A percentile compares a stretch with the other conserved stretches of the same genome.
These are phyloP conservation scores for Ensete glaucum DNA, from an alignment of 176 grass and related monocot genomes.

Conservation along the genomic window DNA sequence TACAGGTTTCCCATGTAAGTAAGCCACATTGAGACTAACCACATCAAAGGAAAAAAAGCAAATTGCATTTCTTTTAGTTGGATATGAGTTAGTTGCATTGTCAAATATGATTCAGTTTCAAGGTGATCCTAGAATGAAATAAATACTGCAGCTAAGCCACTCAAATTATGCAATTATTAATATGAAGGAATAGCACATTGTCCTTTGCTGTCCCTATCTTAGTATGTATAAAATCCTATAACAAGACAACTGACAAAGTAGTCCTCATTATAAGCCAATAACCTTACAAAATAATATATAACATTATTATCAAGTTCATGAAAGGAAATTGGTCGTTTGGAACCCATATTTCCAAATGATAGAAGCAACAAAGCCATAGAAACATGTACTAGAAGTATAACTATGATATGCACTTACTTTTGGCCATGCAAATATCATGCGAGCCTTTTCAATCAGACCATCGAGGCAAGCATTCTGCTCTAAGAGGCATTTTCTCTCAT, in stretches of 20 bases:
- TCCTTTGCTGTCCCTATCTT: neutral
- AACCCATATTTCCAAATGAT: neutral
- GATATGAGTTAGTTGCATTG: too few species aligned
- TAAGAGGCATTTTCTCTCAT: constrained; percentile 74
- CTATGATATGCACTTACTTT: constrained; percentile 46
- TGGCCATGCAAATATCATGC: constrained; percentile 58
- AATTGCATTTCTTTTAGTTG: too few species aligned
- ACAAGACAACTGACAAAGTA: neutral
- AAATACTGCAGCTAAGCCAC: neutral
- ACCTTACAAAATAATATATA: constrained; percentile 7
- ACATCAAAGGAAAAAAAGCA: neutral
- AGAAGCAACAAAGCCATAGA: neutral
- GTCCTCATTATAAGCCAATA: neutral
- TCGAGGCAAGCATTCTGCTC: constrained; percentile 55
- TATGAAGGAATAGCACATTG: neutral
- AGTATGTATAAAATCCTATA: too few species aligned
- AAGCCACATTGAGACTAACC: neutral
- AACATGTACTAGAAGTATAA: constrained; percentile 1
- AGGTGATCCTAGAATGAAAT: neutral
- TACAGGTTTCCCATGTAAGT: neutral
- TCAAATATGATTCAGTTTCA: neutral
- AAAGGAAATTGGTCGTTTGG: neutral
- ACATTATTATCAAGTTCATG: too few species aligned
- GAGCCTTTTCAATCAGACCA: constrained; percentile 59
- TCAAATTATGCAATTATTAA: too few species aligned